phyloP scores from a whole-genome alignment of 345 rosid genomes.

The Acer yangbiense region DNA sequence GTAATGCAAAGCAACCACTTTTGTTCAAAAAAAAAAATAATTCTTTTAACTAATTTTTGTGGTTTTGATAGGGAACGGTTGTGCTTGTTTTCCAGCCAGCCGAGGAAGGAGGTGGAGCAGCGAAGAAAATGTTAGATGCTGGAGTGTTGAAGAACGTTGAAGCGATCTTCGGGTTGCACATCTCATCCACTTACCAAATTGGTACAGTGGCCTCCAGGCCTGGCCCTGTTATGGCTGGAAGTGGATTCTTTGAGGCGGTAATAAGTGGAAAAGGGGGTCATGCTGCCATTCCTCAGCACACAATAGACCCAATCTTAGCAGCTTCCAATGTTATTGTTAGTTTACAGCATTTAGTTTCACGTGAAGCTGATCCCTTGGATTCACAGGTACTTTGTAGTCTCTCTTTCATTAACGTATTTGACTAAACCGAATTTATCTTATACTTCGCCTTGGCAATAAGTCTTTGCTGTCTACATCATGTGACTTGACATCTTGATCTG shows the following conservation, averaged over 20 bases:
- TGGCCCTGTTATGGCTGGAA: constrained; percentile 73
- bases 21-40: not conserved
- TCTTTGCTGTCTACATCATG: too few relatives aligned
- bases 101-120: constrained; percentile 91
- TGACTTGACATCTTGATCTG: not conserved
- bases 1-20: not conserved
- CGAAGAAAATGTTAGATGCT: constrained; percentile 63
- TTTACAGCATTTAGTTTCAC: constrained; percentile 83
- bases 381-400: constrained; percentile 57
- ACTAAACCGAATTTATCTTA: not conserved
- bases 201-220: constrained; percentile 62
- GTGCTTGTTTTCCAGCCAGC: constrained; percentile 88
- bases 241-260: constrained; percentile 73
- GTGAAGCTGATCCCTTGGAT: constrained; percentile 88
- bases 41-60: not conserved
- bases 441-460: too few relatives aligned
- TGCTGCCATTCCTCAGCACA: constrained; percentile 79
- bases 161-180: constrained; percentile 78
- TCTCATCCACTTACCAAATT: constrained; percentile 34
- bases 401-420: not conserved
- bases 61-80: constrained; percentile 68
- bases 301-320: constrained; percentile 80
- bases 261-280: constrained; percentile 86
- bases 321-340: constrained; percentile 78
- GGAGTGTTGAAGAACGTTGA: constrained; percentile 68